phyloP scores from a whole-genome alignment of 108 stramenopile genomes.

The Cyclotella atomus region DNA sequence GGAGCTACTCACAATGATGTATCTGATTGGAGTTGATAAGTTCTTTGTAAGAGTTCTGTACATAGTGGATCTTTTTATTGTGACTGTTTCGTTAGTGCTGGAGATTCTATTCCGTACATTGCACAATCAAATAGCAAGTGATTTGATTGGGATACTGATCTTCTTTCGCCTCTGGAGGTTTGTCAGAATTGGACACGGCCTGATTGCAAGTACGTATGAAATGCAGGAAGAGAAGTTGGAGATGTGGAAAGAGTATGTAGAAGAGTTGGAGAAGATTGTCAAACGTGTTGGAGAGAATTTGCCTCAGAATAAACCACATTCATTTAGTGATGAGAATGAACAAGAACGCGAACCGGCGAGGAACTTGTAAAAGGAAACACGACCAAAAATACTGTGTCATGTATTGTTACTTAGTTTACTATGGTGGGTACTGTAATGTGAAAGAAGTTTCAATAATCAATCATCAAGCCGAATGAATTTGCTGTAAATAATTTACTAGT shows the following conservation, averaged over 20 bases:
- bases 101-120: constrained; percentile 27
- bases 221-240: constrained; percentile 23
- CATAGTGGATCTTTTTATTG: constrained; percentile 36
- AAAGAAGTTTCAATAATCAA: too few relatives aligned
- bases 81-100: constrained; percentile 30
- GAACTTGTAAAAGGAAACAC: too few relatives aligned
- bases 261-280: constrained; percentile 33
- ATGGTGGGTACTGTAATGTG: too few relatives aligned
- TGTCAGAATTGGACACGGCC: constrained; percentile 50
- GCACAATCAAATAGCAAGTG: constrained; percentile 10
- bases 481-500: too few relatives aligned
- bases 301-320: constrained; percentile 6
- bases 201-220: constrained; percentile 40
- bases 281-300: constrained; percentile 22
- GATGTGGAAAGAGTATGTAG: constrained; percentile 23
- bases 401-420: too few relatives aligned
- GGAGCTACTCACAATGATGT: constrained; percentile 24
- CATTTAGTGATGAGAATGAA: neutral
- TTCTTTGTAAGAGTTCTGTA: constrained; percentile 26
- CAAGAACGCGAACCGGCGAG: too few relatives aligned
- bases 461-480: too few relatives aligned
- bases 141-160: constrained; percentile 26
- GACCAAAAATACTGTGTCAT: too few relatives aligned
- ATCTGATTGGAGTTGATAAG: constrained; percentile 26
- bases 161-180: constrained; percentile 51